Percentiles rank a stretch among this genome's conserved stretches.
phyloP scores from a whole-genome alignment of 352 stramenopile species.

The Globisporangium apiculatum region DNA sequence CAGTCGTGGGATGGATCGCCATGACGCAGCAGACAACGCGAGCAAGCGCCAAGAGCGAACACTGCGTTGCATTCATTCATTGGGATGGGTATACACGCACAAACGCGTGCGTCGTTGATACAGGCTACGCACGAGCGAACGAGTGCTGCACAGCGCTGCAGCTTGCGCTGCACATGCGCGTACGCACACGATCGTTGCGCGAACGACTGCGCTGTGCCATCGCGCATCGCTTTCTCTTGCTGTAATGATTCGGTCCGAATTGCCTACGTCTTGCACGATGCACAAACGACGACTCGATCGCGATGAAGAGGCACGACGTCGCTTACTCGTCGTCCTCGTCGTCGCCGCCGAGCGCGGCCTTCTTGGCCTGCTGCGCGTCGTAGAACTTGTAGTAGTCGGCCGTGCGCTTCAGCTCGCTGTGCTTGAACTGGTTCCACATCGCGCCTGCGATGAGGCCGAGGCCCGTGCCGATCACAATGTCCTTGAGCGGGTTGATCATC shows the following conservation, averaged over 20 bases:
- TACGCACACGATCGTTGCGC: no score
- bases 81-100: background rate
- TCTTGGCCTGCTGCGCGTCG: slow-evolving; percentile 64
- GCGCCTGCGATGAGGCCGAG: slow-evolving; percentile 46
- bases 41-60: background rate
- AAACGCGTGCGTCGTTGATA: background rate
- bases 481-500: slow-evolving; percentile 79
- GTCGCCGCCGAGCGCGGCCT: slow-evolving; percentile 28
- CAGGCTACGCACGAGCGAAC: no score
- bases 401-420: slow-evolving; percentile 68
- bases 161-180: no score
- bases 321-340: slow-evolving; percentile 34
- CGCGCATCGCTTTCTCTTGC: background rate
- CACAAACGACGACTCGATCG: background rate
- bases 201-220: no score
- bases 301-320: background rate
- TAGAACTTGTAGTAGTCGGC: slow-evolving; percentile 80
- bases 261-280: background rate
- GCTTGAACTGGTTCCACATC: slow-evolving; percentile 66
- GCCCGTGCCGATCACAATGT: slow-evolving; percentile 68
- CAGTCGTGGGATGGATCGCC: background rate
- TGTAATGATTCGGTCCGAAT: background rate
- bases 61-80: background rate
- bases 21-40: background rate
- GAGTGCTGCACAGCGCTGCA: no score